Evolutionary conservation across 2,329 filamentous ascomycete species (phyloP), one percentile per base, ranked within the genome.

Genomic region (Didymella exigua): DNA sequence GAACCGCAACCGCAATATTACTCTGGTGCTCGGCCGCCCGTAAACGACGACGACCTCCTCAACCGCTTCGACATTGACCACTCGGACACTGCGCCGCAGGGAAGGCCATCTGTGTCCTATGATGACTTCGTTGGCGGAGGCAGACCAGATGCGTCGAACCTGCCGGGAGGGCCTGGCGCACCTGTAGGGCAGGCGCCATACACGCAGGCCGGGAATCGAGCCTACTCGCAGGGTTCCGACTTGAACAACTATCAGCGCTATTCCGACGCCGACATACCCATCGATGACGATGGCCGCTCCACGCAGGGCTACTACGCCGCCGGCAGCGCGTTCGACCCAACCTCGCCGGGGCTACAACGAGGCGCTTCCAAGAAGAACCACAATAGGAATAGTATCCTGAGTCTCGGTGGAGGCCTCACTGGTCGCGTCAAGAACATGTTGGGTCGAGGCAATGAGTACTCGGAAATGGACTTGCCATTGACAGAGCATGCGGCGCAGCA

Each of bases 391-490:
- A 98, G 93, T 76, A 89, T 97, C 47, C 78, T 98, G 68, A 86
- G 88, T 63, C 78, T 98, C 69, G 93, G 93, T 58, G 93, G 93
- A 58, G 93, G 93, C 16, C 79, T 98, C 58, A 80, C 97, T 69
- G 95, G 93, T 38, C 88, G 84, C 69, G 89, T 93, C 36, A 98
- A 96, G 80, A 93, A 89, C 73, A 91, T 89, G 82, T 79, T 99
- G 58, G 93, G 95, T 48, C 92, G 96, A 87, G 89, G 86, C 9
- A 82, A 84, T 19, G 84, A 89, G 60, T 98, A 99, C 76, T 97
- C 93, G 29, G 95, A 98, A 77, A 99, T 99, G 95, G 93, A 99
- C 73, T 81, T 99, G 49, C 95, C 95, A 13, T 81, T 99, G 75
- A 98, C 93, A 5, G 91, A 98, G 73, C 79, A 88, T 41, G 84